Base-by-base conservation (phyloP, 306 rosid genomes). In the Medicago ruthenica region DNA sequence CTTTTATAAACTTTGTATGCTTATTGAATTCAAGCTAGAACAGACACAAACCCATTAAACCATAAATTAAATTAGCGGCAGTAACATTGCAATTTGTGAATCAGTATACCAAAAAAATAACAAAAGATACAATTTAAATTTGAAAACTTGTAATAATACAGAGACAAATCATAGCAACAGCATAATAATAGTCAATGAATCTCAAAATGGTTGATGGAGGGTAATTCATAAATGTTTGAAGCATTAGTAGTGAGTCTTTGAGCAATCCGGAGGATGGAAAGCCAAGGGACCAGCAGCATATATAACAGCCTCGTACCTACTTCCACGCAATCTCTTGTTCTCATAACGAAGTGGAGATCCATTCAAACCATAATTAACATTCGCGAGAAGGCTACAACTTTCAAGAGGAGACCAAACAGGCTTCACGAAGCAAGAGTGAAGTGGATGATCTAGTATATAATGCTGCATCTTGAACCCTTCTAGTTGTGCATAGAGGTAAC, bases 211-310 rank as follows among this genome's bases (percentile, higher is more conserved):
- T 63, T 31, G 72, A 14, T 41, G 31, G 22, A 70, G 2, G 16
- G 51, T 3, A 50, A 34, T 61, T 31, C 21, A 61, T 31, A 15
- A 36, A 75, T 51, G 68, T 27, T 21, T 42, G 45, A 64, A 9
- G 44, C 73, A 77, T 66, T 69, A 81, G 80, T 50, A 2, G 50
- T 83, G 89, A 78, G 73, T 57, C 66, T 84, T 68, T 65, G 87
- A 39, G 75, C 97, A 95, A 24, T 77, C 71, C 39, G 71, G 75
- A 34, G 99, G 93, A 65, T 86, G 93, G 80, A 95, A 95, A 75
- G 97, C 97, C 86, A 95, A 79, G 24, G 98, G 98, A 0, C 99
- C 96, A 50, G 96, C 93, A 67, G 98, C 84, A 76, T 86, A 92
- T 9, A 95, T 45, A 3, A 91, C 91, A 24, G 96, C 92, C 67